phyloP scores from a whole-genome alignment of 441 rosid genomes.

The Macaranga tanarius region DNA sequence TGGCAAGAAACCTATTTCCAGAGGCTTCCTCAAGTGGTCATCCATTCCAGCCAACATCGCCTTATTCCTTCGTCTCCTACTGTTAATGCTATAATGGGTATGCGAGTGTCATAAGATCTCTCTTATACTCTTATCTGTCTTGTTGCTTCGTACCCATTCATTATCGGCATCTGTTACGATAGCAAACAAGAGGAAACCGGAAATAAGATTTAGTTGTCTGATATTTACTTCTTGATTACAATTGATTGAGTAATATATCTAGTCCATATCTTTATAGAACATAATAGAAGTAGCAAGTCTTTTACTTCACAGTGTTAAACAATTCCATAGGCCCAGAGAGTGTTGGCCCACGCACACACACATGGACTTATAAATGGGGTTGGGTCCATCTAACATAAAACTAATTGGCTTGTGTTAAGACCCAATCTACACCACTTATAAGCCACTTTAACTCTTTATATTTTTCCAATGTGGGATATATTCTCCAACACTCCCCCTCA shows the following conservation, averaged over 20 bases:
- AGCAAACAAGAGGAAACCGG: neutral
- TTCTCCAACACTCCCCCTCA: too few relatives aligned
- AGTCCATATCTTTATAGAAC: neutral
- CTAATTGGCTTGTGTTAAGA: too few relatives aligned
- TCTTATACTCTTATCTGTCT: constrained; percentile 58
- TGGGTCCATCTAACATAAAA: too few relatives aligned
- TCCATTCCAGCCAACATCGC: constrained; percentile 61
- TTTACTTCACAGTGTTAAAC: constrained; percentile 79
- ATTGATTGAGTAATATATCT: too few relatives aligned
- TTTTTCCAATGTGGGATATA: too few relatives aligned
- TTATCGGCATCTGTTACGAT: constrained; percentile 54
- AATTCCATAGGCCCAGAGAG: too few relatives aligned
- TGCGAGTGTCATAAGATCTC: constrained; percentile 41
- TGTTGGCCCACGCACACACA: too few relatives aligned
- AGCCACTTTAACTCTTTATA: too few relatives aligned
- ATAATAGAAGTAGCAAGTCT: neutral
- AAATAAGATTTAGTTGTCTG: neutral
- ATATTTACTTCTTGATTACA: too few relatives aligned
- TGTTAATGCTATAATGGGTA: constrained; percentile 73
- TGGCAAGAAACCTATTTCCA: constrained; percentile 30
- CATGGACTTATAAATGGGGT: too few relatives aligned
- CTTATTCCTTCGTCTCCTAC: constrained; percentile 43
- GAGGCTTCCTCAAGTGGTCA: constrained; percentile 43
- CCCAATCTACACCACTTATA: too few relatives aligned
- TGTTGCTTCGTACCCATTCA: constrained; percentile 76